phyloP scores from a whole-genome alignment of 805 yeast genomes.

The Yamadazyma paraphyllophila region DNA sequence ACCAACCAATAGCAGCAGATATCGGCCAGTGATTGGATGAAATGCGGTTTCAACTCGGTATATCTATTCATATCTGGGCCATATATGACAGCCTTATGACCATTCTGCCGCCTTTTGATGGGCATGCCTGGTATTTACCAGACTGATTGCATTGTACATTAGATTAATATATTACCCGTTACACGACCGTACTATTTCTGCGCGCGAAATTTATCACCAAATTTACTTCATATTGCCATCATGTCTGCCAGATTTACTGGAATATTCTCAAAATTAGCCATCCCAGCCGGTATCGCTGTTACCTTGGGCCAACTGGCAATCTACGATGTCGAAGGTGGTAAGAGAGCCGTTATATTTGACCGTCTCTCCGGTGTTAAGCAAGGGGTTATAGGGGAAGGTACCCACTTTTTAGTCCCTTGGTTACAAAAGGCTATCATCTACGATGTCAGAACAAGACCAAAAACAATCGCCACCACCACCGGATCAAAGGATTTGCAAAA shows the following conservation, averaged over 20 bases:
- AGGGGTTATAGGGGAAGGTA: slow-evolving; percentile 92
- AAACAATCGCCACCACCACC: slow-evolving; percentile 88
- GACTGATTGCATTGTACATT: slow-evolving; percentile 5
- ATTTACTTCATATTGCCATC: background rate
- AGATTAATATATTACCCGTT: background rate
- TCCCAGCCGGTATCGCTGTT: slow-evolving; percentile 68
- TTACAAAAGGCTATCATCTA: slow-evolving; percentile 84
- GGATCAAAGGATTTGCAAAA: slow-evolving; percentile 97
- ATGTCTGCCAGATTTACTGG: slow-evolving; percentile 40
- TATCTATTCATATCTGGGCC: too few species aligned
- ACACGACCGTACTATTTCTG: background rate
- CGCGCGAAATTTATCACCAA: too few species aligned
- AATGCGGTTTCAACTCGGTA: too few species aligned
- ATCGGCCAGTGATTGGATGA: too few species aligned
- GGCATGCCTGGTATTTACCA: background rate
- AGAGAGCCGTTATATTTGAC: slow-evolving; percentile 94
- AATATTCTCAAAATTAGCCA: slow-evolving; percentile 48
- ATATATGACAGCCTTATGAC: too few species aligned
- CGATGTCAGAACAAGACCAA: slow-evolving; percentile 94
- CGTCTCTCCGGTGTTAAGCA: slow-evolving; percentile 85
- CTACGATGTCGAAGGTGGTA: slow-evolving; percentile 95
- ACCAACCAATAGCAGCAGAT: too few species aligned
- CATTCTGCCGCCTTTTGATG: too few species aligned
- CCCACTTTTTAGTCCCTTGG: slow-evolving; percentile 96
- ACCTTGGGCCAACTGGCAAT: slow-evolving; percentile 77